Percentiles rank a stretch among this genome's conserved stretches.
These are phyloP conservation scores for Aphanocladium album DNA, from an alignment of 2,329 filamentous ascomycete species.

Conservation along the genomic window DNA sequence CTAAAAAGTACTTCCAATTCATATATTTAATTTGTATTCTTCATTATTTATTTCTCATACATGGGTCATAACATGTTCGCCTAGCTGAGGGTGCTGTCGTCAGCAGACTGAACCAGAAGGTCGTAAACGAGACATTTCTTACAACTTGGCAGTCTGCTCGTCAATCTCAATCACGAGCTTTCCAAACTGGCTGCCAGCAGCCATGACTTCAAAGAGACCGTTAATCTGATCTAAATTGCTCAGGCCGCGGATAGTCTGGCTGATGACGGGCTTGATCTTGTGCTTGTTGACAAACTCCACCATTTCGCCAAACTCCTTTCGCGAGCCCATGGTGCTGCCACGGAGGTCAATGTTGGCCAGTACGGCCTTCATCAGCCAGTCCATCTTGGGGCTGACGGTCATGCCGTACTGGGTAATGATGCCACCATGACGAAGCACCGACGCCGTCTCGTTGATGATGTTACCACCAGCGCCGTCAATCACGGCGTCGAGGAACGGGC, in stretches of 20 bases:
- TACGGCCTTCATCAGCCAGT: conserved; percentile 78
- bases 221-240: conserved; percentile 77
- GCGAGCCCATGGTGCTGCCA: conserved; percentile 87
- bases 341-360: conserved; percentile 82
- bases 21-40: neutral
- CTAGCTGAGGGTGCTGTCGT: neutral
- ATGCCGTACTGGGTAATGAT: conserved; percentile 87
- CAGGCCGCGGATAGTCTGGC: conserved; percentile 65
- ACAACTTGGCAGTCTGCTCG: conserved; percentile 36
- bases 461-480: conserved; percentile 89
- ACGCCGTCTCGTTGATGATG: conserved; percentile 63
- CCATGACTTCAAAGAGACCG: conserved; percentile 81
- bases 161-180: conserved; percentile 78
- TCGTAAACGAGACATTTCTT: conserved; percentile 10
- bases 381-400: conserved; percentile 81
- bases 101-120: neutral
- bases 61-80: neutral
- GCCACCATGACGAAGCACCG: conserved; percentile 73
- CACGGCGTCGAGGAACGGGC: conserved; percentile 72
- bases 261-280: conserved; percentile 72
- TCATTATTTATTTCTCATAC: neutral
- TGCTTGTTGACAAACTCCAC: conserved; percentile 71
- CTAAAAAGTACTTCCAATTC: too few species aligned
- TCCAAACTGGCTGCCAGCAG: conserved; percentile 79
- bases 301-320: conserved; percentile 88